These are phyloP conservation scores for Aspergillus bridgeri DNA, from an alignment of 495 filamentous ascomycete genomes.

Conservation along the genomic window DNA sequence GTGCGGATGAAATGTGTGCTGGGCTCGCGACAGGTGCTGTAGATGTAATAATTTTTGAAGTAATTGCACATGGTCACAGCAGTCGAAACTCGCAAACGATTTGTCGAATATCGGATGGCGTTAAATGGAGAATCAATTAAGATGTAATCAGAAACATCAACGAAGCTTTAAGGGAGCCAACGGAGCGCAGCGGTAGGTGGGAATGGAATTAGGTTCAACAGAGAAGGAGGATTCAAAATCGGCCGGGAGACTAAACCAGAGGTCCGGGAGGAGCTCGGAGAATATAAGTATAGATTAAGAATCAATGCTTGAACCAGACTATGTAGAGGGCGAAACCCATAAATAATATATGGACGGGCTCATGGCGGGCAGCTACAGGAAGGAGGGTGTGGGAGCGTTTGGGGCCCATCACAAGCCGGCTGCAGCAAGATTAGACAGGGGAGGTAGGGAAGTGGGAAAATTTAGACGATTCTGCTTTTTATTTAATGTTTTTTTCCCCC, in stretches of 20 bases:
- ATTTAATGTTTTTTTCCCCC: not conserved
- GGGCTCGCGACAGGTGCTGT: slow-evolving; percentile 64
- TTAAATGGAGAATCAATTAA: slow-evolving; percentile 2
- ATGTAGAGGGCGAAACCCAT: slow-evolving; percentile 12
- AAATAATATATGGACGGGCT: slow-evolving; percentile 12
- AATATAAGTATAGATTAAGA: not conserved
- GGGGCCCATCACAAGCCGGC: slow-evolving; percentile 23
- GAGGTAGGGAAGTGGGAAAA: slow-evolving; percentile 5
- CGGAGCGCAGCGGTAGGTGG: not conserved
- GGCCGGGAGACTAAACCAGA: not conserved
- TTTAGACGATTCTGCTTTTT: not conserved
- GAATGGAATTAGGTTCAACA: not conserved
- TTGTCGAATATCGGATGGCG: not conserved
- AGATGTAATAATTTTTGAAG: slow-evolving; percentile 75
- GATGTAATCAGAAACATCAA: not conserved
- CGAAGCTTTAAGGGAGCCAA: not conserved
- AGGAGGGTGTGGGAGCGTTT: slow-evolving; percentile 14
- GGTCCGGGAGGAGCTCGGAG: not conserved
- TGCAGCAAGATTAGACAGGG: slow-evolving; percentile 20
- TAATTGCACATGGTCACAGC: slow-evolving; percentile 67
- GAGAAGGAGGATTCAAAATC: not conserved
- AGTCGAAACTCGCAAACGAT: slow-evolving; percentile 2
- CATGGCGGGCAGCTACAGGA: slow-evolving; percentile 17
- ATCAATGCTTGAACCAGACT: slow-evolving; percentile 1
- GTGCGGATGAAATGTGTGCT: slow-evolving; percentile 66